Percentiles rank a stretch among this genome's conserved stretches.
phyloP scores from a whole-genome alignment of 1,139 yeast species.

The Candida freyschussii region DNA sequence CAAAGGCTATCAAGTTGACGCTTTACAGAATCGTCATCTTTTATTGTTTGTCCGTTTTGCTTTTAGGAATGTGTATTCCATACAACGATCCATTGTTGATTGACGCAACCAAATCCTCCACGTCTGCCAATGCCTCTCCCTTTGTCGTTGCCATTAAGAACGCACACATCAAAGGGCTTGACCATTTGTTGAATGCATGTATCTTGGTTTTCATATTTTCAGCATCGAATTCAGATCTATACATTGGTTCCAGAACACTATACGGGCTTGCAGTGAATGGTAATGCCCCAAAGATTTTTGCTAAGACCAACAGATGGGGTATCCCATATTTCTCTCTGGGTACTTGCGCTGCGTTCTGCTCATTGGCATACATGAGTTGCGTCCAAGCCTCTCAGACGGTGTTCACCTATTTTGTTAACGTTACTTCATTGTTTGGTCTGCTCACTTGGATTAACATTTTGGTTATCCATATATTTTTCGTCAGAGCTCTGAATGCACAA shows the following conservation, averaged over 20 bases:
- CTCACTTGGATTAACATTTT: conserved; percentile 62
- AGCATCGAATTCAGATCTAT: conserved; percentile 67
- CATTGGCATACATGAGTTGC: conserved; percentile 57
- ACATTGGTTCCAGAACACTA: conserved; percentile 64
- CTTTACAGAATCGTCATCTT: conserved; percentile 70
- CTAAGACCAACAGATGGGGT: conserved; percentile 57
- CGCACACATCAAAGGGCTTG: conserved; percentile 55
- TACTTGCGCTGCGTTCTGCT: conserved; percentile 40
- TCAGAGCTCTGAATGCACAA: conserved; percentile 61
- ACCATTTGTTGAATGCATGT: conserved; percentile 62
- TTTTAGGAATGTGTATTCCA: conserved; percentile 71
- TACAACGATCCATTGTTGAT: conserved; percentile 53
- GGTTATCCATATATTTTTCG: conserved; percentile 56
- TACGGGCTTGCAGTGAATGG: conserved; percentile 59
- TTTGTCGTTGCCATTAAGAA: conserved; percentile 57
- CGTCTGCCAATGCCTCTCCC: conserved; percentile 71
- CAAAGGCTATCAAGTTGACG: conserved; percentile 69
- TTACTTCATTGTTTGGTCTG: conserved; percentile 65
- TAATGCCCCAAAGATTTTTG: conserved; percentile 54
- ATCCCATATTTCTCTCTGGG: conserved; percentile 52
- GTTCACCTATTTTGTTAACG: conserved; percentile 62
- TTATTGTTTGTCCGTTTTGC: conserved; percentile 57
- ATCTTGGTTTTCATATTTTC: conserved; percentile 63
- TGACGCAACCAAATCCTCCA: conserved; percentile 34
- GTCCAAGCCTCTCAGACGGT: conserved; percentile 44